Evolutionary conservation across 2,329 filamentous ascomycete species (phyloP).

Genomic region (Tolypocladium ovalisporum): DNA sequence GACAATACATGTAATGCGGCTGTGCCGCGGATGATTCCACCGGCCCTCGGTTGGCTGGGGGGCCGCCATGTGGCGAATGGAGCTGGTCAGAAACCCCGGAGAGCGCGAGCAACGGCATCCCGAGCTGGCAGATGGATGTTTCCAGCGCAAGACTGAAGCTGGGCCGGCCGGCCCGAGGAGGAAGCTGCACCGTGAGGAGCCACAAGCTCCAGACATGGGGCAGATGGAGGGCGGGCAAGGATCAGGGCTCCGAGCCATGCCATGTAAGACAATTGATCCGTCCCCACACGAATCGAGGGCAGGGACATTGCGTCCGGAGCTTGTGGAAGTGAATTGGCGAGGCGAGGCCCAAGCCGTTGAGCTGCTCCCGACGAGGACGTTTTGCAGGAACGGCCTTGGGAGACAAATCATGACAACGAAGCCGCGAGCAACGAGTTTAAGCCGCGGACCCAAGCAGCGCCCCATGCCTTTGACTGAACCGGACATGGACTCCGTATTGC

Average conservation of each 20-base stretch:
- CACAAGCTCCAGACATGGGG: not conserved
- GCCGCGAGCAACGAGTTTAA: not conserved
- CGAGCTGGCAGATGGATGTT: not conserved
- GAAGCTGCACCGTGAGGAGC: not conserved
- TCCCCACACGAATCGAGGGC: not conserved
- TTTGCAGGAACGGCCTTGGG: not conserved
- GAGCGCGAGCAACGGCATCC: not conserved
- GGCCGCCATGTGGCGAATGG: slow-evolving; percentile 6
- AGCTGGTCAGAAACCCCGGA: not conserved
- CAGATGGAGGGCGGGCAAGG: not conserved
- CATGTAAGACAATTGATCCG: not conserved
- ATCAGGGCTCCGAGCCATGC: not conserved
- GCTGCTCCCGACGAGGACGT: not conserved
- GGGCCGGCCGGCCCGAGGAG: not conserved
- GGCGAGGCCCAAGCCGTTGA: not conserved
- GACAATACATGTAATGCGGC: slow-evolving; percentile 5
- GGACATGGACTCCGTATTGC: not conserved
- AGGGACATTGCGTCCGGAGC: not conserved
- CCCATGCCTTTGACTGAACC: not conserved
- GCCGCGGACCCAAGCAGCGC: not conserved
- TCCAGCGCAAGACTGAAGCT: not conserved
- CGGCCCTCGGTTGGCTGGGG: not conserved
- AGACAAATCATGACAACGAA: not conserved
- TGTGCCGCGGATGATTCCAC: not conserved
- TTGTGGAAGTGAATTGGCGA: not conserved